A percentile compares a stretch with the other conserved stretches of the same genome.
Evolutionary conservation across 192 early-diverging fungal species (phyloP).

Genomic region (Linderina pennispora): DNA sequence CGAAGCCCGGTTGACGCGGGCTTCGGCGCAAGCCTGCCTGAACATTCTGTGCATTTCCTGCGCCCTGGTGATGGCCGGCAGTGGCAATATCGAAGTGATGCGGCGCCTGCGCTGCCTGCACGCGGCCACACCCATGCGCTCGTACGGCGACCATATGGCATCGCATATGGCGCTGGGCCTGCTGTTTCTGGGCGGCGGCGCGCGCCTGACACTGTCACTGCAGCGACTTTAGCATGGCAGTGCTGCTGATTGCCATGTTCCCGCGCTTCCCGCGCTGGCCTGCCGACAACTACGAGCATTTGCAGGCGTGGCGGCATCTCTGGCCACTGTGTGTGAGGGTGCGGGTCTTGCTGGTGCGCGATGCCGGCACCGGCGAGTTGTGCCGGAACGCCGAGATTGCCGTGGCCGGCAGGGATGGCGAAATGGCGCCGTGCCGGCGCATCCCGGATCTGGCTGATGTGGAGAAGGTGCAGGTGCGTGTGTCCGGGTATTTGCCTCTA

Average conservation of each 20-base stretch:
- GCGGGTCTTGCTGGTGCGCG: constrained; percentile 36
- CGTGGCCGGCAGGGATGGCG: background rate
- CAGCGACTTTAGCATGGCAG: constrained; percentile 25
- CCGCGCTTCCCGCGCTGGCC: constrained; percentile 35
- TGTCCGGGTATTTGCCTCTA: constrained; percentile 28
- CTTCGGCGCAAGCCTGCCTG: constrained; percentile 56
- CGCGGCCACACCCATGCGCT: constrained; percentile 12
- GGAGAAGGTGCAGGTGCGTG: constrained; percentile 3
- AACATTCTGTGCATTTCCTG: constrained; percentile 59
- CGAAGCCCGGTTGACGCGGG: constrained; percentile 51
- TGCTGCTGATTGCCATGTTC: constrained; percentile 31
- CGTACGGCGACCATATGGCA: constrained; percentile 45
- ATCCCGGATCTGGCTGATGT: constrained; percentile 10
- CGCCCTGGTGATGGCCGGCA: constrained; percentile 76
- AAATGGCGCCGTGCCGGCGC: too few species aligned
- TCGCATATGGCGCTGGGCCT: constrained; percentile 39
- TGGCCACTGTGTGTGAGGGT: constrained; percentile 39
- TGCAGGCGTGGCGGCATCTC: constrained; percentile 45
- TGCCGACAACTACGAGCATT: constrained; percentile 33
- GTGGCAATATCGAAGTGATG: constrained; percentile 62
- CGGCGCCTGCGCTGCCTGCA: constrained; percentile 53
- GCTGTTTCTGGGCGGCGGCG: constrained; percentile 35
- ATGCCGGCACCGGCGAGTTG: constrained; percentile 17
- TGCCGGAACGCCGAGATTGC: constrained; percentile 14
- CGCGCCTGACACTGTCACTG: constrained; percentile 30